These are phyloP conservation scores for Geotrichum australiense DNA, from an alignment of 1,139 yeast species.

Conservation along the genomic window DNA sequence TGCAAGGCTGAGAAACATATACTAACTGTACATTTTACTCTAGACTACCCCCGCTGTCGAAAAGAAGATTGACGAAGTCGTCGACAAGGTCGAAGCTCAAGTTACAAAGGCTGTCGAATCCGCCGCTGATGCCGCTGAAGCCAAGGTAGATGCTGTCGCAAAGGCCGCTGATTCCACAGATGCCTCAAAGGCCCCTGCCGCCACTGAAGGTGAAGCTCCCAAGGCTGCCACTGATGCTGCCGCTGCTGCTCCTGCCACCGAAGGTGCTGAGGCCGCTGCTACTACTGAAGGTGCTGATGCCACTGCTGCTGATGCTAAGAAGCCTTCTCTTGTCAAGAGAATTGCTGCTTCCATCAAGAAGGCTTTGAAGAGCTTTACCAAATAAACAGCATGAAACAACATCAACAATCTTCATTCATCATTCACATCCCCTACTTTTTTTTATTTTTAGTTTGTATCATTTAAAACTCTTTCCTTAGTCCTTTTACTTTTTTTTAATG, in stretches of 20 bases:
- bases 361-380: constrained; percentile 14
- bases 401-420: no score
- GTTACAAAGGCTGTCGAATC: constrained; percentile 19
- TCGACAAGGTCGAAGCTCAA: constrained; percentile 16
- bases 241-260: constrained; percentile 23
- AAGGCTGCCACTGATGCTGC: constrained; percentile 21
- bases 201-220: constrained; percentile 16
- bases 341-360: constrained; percentile 14
- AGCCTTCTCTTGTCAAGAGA: constrained; percentile 12
- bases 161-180: constrained; percentile 2
- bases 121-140: constrained; percentile 20
- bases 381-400: no score
- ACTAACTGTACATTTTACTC: background rate
- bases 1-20: constrained; percentile 1
- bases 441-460: no score
- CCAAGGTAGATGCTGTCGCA: constrained; percentile 22
- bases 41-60: constrained; percentile 11
- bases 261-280: constrained; percentile 22
- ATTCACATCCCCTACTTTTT: no score
- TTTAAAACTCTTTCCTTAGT: no score
- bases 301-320: constrained; percentile 12
- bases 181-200: constrained; percentile 20
- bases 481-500: no score
- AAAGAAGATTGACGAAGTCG: constrained; percentile 9
- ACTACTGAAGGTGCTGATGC: constrained; percentile 7